A percentile compares a stretch with the other conserved stretches of the same genome.
Conservation (phyloP, 2,329 filamentous ascomycete genomes). For the Albophoma yamanashiensis region DNA sequence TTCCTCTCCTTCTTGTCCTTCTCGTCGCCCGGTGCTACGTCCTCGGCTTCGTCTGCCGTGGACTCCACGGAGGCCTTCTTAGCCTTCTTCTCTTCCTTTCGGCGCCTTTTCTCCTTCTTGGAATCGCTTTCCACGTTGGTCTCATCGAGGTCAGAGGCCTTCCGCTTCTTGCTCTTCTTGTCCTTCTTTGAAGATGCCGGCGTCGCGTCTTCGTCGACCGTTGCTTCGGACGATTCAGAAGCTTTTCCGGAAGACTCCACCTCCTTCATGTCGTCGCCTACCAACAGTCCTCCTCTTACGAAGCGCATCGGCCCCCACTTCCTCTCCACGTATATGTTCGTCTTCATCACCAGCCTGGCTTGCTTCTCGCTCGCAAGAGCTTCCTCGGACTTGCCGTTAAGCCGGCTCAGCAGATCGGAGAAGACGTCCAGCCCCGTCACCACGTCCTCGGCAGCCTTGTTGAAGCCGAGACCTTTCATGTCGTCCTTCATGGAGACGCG, state of each 20-base stretch:
- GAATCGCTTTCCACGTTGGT: constrained; percentile 9
- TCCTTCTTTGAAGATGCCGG: constrained; percentile 24
- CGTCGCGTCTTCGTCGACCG: constrained; percentile 8
- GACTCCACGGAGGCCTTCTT: constrained; percentile 12
- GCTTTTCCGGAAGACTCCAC: constrained; percentile 11
- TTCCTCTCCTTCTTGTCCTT: constrained; percentile 11
- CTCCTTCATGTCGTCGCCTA: constrained; percentile 44
- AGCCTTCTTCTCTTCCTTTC: constrained; percentile 24
- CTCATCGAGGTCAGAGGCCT: constrained; percentile 27
- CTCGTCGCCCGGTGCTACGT: constrained; percentile 7
- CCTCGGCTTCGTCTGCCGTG: constrained; percentile 8
- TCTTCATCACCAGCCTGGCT: constrained; percentile 57
- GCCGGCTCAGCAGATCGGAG: constrained; percentile 71
- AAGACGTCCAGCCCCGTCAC: constrained; percentile 82
- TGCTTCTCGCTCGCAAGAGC: constrained; percentile 60
- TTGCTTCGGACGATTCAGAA: constrained; percentile 1
- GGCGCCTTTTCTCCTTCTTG: constrained; percentile 25
- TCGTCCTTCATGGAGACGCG: constrained; percentile 82
- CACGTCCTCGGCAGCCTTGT: constrained; percentile 61
- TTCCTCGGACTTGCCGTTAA: constrained; percentile 81
- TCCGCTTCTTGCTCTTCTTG: constrained; percentile 40
- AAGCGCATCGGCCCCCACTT: constrained; percentile 79
- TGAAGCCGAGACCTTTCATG: constrained; percentile 79
- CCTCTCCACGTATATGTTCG: constrained; percentile 61
- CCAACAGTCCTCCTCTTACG: constrained; percentile 67